Percentiles rank a stretch among this genome's conserved stretches.
These are phyloP conservation scores for Coemansia sp. DNA, from an alignment of 192 early-diverging fungal species.

Conservation along the genomic window DNA sequence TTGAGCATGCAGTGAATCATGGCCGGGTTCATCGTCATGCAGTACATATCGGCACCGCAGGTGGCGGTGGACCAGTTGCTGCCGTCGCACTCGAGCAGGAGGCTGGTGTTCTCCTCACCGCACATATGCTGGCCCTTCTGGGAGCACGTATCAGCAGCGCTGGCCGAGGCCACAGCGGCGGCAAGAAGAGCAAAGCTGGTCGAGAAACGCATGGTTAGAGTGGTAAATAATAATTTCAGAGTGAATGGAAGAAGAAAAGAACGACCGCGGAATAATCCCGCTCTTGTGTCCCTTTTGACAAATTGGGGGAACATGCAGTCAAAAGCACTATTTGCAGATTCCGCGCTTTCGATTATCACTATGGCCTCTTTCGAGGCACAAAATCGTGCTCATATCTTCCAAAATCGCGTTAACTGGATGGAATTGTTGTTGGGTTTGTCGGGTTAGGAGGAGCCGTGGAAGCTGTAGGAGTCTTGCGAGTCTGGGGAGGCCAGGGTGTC, in stretches of 20 bases:
- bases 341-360: no score
- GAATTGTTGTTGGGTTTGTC: no score
- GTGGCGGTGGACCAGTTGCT: constrained; percentile 21
- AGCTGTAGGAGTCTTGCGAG: no score
- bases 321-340: no score
- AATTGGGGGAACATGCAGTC: not conserved
- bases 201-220: constrained; percentile 18
- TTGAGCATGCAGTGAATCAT: constrained; percentile 55
- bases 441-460: no score
- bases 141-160: constrained; percentile 24
- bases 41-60: constrained; percentile 29
- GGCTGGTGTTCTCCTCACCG: constrained; percentile 9
- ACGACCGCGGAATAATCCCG: constrained; percentile 3
- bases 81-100: constrained; percentile 24
- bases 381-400: no score
- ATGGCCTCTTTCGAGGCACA: no score
- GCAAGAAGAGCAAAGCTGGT: constrained; percentile 20
- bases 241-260: constrained; percentile 6
- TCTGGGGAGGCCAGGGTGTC: no score
- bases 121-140: constrained; percentile 19
- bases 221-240: constrained; percentile 8
- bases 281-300: not conserved
- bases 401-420: no score
- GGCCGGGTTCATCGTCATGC: constrained; percentile 47
- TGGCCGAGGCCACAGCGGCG: constrained; percentile 6